Evolutionary conservation across 2,329 filamentous ascomycete genomes (phyloP).

Genomic region (Alternaria novae-zelandiae): DNA sequence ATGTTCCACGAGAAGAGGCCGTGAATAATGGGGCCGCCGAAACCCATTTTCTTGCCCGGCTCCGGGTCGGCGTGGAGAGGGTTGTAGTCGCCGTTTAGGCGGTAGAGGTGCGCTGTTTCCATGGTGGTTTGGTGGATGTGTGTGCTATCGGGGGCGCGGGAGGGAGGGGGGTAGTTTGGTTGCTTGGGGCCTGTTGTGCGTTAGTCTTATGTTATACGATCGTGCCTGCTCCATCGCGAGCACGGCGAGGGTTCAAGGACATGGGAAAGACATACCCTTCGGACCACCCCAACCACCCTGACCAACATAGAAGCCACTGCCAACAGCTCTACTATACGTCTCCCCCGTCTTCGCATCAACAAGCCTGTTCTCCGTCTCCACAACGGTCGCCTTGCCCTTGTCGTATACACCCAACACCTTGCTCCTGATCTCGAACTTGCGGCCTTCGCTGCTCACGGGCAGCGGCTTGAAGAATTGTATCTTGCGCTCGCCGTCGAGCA

Average conservation of each 20-base stretch:
- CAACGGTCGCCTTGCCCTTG: conserved; percentile 82
- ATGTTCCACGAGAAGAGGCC: conserved; percentile 89
- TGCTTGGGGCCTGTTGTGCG: conserved; percentile 66
- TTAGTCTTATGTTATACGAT: neutral
- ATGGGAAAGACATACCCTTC: conserved; percentile 65
- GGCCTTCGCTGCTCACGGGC: conserved; percentile 72
- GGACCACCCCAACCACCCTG: conserved; percentile 88
- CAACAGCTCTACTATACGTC: conserved; percentile 72
- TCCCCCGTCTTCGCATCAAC: conserved; percentile 74
- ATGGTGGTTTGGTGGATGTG: conserved; percentile 73
- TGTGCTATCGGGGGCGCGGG: conserved; percentile 72
- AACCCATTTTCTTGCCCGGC: conserved; percentile 87
- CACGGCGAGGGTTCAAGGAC: neutral
- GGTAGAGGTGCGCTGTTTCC: conserved; percentile 67
- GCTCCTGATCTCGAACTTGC: conserved; percentile 75
- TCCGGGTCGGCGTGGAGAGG: conserved; percentile 87
- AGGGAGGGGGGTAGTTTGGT: conserved; percentile 77
- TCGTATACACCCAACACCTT: conserved; percentile 88
- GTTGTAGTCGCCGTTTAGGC: conserved; percentile 93
- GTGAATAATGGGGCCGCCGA: conserved; percentile 87
- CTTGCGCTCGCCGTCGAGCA: conserved; percentile 84
- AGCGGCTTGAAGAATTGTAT: conserved; percentile 79
- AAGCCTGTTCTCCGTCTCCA: conserved; percentile 79
- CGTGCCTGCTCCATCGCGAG: neutral
- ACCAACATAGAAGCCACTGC: conserved; percentile 78